phyloP scores from a whole-genome alignment of 768 basidiomycete genomes.

The Auricularia heimuer region DNA sequence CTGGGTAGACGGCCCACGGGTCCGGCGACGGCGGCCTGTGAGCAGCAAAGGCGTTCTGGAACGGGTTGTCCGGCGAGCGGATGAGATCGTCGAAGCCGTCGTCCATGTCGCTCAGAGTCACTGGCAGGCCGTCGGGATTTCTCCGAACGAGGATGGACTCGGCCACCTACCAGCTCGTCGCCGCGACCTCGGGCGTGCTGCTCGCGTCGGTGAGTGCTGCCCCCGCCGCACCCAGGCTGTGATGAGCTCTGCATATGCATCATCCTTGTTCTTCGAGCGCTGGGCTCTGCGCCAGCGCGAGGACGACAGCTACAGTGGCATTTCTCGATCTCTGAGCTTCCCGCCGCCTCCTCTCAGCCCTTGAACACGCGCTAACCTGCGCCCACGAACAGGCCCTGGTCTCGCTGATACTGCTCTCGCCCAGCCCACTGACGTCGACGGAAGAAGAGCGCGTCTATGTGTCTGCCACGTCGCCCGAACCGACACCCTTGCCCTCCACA shows the following conservation, averaged over 20 bases:
- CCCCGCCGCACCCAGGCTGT: slow-evolving; percentile 8
- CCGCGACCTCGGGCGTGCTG: neutral
- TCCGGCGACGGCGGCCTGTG: slow-evolving; percentile 57
- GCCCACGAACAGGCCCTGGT: slow-evolving; percentile 45
- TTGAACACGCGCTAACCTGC: slow-evolving; percentile 1
- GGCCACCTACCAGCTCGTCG: neutral
- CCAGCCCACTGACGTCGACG: slow-evolving; percentile 49
- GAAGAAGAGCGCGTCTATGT: slow-evolving; percentile 65
- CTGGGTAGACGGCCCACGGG: slow-evolving; percentile 44
- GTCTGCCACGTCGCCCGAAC: slow-evolving; percentile 41
- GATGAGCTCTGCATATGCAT: slow-evolving; percentile 51
- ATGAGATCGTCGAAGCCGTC: slow-evolving; percentile 61
- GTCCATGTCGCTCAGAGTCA: neutral
- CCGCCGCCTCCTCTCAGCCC: neutral
- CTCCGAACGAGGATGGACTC: neutral
- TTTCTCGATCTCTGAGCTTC: neutral
- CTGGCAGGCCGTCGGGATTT: too few species aligned
- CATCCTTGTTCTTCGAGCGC: slow-evolving; percentile 93
- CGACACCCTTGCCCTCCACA: slow-evolving; percentile 37
- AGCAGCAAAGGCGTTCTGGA: slow-evolving; percentile 61
- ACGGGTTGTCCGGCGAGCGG: slow-evolving; percentile 58
- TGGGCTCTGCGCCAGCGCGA: slow-evolving; percentile 55
- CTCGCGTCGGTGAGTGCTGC: neutral
- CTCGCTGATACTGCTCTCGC: slow-evolving; percentile 66
- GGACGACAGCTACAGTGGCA: slow-evolving; percentile 40